Evolutionary conservation across 768 basidiomycete genomes (phyloP).

Genomic region (Lanmaoa rubissima): DNA sequence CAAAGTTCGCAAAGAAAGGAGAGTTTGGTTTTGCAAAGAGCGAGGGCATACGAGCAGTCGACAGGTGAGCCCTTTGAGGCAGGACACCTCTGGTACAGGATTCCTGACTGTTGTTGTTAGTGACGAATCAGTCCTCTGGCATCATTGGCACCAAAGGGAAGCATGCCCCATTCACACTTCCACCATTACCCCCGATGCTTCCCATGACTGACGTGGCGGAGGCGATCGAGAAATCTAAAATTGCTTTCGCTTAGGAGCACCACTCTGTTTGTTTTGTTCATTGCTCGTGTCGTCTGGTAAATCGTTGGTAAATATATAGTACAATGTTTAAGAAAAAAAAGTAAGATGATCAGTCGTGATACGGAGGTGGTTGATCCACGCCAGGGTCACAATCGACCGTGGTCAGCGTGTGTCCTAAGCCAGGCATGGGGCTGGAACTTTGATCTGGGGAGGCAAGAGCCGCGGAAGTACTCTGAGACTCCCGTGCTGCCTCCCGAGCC

Average conservation of each 20-base stretch:
- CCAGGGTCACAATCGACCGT: conserved; percentile 2
- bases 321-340: background rate
- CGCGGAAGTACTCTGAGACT: background rate
- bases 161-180: conserved; percentile 38
- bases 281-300: background rate
- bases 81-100: background rate
- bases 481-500: conserved; percentile 35
- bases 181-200: conserved; percentile 34
- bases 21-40: conserved; percentile 32
- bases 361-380: conserved; percentile 23
- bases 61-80: conserved; percentile 11
- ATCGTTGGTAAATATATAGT: conserved; percentile 3
- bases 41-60: conserved; percentile 28
- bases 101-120: conserved; percentile 1
- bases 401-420: conserved; percentile 20
- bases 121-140: background rate
- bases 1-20: conserved; percentile 13
- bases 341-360: conserved; percentile 7
- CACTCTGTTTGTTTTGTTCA: background rate
- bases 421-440: conserved; percentile 22
- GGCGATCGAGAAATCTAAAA: conserved; percentile 10
- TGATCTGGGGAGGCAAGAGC: background rate
- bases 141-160: background rate
- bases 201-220: conserved; percentile 24
- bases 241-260: conserved; percentile 1